A percentile compares a stretch with the other conserved stretches of the same genome.
These are phyloP conservation scores for Colletotrichum navitas DNA, from an alignment of 2,329 filamentous ascomycete genomes.

Conservation along the genomic window DNA sequence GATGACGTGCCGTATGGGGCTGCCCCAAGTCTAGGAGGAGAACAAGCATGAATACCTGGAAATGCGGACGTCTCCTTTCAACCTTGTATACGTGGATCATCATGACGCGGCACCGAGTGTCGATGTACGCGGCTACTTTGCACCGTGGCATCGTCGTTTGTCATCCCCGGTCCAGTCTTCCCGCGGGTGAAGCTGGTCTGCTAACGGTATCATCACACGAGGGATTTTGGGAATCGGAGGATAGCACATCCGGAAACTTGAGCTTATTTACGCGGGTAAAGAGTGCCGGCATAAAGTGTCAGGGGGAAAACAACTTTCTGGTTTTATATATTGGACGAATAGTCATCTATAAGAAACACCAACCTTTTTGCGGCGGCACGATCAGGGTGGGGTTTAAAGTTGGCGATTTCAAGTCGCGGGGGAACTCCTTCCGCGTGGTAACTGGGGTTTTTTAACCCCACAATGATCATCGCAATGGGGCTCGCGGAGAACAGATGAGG, in stretches of 20 bases:
- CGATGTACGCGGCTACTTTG: conserved; percentile 17
- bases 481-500: background rate
- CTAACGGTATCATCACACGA: background rate
- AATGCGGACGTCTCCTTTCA: background rate
- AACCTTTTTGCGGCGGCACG: conserved; percentile 24
- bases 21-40: conserved; percentile 9
- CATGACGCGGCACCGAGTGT: conserved; percentile 7
- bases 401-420: conserved; percentile 34
- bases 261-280: conserved; percentile 17
- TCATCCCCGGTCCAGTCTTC: conserved; percentile 12
- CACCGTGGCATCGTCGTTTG: background rate
- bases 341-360: background rate
- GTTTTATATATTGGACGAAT: background rate
- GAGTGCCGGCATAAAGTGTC: background rate
- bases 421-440: conserved; percentile 34
- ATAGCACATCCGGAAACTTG: conserved; percentile 9
- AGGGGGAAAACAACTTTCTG: background rate
- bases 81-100: conserved; percentile 14
- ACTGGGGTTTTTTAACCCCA: conserved; percentile 21
- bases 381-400: conserved; percentile 16
- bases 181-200: background rate
- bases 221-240: background rate
- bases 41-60: conserved; percentile 27
- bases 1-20: conserved; percentile 31
- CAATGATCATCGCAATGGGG: conserved; percentile 29